Conservation (phyloP, 2,329 filamentous ascomycete genomes). For the Aspergillus spinulosporus region DNA sequence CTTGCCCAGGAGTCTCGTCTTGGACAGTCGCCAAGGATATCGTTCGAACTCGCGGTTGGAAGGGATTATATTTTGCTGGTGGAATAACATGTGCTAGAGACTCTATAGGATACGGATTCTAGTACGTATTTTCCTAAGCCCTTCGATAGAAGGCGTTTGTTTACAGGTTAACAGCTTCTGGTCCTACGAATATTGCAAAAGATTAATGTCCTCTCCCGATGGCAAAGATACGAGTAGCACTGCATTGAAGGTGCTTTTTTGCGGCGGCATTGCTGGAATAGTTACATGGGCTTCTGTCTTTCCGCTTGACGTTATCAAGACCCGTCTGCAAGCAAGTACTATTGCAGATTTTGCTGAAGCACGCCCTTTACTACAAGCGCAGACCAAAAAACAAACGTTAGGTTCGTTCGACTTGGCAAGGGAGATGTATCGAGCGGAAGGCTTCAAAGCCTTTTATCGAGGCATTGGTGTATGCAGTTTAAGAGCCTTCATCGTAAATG, state of each 20-base stretch:
- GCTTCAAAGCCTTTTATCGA: conserved; percentile 65
- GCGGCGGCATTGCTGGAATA: conserved; percentile 83
- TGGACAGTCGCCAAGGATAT: conserved; percentile 66
- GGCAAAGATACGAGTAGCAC: conserved; percentile 46
- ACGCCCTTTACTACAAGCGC: conserved; percentile 25
- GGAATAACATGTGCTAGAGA: conserved; percentile 79
- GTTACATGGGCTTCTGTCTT: conserved; percentile 89
- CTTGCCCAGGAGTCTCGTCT: conserved; percentile 53
- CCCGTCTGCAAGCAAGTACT: conserved; percentile 77
- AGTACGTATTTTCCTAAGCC: conserved; percentile 51
- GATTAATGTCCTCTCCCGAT: conserved; percentile 51
- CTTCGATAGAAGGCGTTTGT: conserved; percentile 2
- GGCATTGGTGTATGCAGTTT: conserved; percentile 79
- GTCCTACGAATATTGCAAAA: conserved; percentile 78
- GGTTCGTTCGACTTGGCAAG: conserved; percentile 65
- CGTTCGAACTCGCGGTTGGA: conserved; percentile 58
- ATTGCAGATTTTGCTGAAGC: conserved; percentile 28
- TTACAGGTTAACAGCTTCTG: conserved; percentile 62
- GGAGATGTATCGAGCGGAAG: conserved; percentile 65
- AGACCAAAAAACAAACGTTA: conserved; percentile 31
- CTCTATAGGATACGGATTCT: conserved; percentile 93
- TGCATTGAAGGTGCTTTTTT: conserved; percentile 69
- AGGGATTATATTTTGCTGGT: conserved; percentile 79
- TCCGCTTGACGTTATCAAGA: conserved; percentile 90
- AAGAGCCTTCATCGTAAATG: conserved; percentile 88